Base-by-base conservation (phyloP, 495 filamentous ascomycete genomes). In the Gamarada debralockiae region DNA sequence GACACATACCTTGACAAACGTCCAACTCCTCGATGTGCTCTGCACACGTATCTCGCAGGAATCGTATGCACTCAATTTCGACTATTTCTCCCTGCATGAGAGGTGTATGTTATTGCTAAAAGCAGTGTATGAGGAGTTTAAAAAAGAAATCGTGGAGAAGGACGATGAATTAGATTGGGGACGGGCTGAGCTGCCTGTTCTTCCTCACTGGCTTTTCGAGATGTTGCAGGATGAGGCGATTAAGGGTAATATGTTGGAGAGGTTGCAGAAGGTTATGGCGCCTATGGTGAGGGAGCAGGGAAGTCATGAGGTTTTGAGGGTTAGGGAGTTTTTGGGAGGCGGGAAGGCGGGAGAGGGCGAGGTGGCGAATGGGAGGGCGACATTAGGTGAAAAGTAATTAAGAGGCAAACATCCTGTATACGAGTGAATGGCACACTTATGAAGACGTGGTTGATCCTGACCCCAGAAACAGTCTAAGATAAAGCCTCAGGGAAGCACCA, bases 1-100 rank as follows among this genome's bases (percentile, higher is more conserved):
- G 13, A 46, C 41, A 2, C 25, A 47, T 13, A 20, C 50, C 2
- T 20, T 53, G 3, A 45, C 50, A 2, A 20, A 15, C n/a, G n/a
- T 45, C 2, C 40, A 53, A 25, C 34, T 53, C 15, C 33, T 47
- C 13, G 8, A 36, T 1, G 22, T 29, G 7, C 18, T 53, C n/a
- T 31, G 37, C 39, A 44, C 23, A 9, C 50, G 50, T 13, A 15
- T 52, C 15, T n/a, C n/a, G 14, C 39, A 43, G 29, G 50, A 52
- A 33, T 25, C 21, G 24, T 29, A 21, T 23, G 33, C 27, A 3
- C 41, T 53, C 2, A 27, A 22, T 17, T 53, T 46, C 33, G 42
- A 45, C 33, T 45, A 46, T 29, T 53, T 47, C 42, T 9, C 25
- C 5, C 15, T 53, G 3, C 50, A 45, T 13, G 22, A 14, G 14